Conservation (phyloP, 768 basidiomycete genomes). For the Cyclocybe aegerita region DNA sequence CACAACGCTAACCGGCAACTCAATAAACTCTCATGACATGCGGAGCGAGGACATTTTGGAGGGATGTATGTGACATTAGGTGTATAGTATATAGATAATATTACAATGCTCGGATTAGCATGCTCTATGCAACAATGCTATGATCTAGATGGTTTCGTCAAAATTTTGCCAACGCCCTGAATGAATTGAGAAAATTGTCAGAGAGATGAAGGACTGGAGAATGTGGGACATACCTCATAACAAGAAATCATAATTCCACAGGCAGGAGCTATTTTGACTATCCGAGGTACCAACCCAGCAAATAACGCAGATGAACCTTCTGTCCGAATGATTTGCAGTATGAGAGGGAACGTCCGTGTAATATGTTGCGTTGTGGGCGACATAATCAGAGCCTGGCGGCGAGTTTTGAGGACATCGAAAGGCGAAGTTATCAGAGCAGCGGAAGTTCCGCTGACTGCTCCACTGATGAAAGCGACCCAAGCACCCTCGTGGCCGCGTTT, state of each 20-base stretch:
- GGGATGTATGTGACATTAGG: conserved; percentile 8
- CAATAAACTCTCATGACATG: conserved; percentile 64
- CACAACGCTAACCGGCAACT: conserved; percentile 78
- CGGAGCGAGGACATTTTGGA: neutral
- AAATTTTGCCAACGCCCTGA: conserved; percentile 59
- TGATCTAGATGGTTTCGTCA: conserved; percentile 34
- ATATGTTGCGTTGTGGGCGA: conserved; percentile 39
- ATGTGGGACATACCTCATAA: conserved; percentile 67
- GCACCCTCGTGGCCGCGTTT: conserved; percentile 55
- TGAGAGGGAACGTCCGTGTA: conserved; percentile 59
- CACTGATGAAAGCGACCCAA: conserved; percentile 82
- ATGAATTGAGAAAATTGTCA: conserved; percentile 6
- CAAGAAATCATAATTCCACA: conserved; percentile 98
- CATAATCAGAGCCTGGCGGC: conserved; percentile 84
- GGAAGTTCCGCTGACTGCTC: conserved; percentile 82
- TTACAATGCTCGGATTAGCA: conserved; percentile 20
- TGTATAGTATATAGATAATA: conserved; percentile 23
- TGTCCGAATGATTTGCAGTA: conserved; percentile 66
- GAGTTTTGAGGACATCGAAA: conserved; percentile 96
- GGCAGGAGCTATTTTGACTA: conserved; percentile 95
- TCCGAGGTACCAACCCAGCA: conserved; percentile 82
- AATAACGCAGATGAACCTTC: conserved; percentile 83
- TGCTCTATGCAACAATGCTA: conserved; percentile 12
- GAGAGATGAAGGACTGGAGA: neutral
- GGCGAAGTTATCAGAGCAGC: conserved; percentile 91